Conservation (phyloP, 31 red algal species). For the Odonthalia washingtoniensis region DNA sequence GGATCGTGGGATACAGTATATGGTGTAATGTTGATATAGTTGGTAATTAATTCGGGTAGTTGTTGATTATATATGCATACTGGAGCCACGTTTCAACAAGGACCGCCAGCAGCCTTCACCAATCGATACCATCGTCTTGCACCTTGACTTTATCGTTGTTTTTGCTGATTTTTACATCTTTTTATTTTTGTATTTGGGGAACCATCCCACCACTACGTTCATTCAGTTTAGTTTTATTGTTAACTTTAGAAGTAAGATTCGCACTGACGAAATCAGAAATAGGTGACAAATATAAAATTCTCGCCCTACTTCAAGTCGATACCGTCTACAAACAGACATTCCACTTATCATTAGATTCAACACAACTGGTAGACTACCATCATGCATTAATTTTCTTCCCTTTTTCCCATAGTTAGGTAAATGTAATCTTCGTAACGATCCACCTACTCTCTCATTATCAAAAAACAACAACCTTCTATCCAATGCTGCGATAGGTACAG, state of each 20-base stretch:
- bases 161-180: too few species aligned
- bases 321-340: not conserved
- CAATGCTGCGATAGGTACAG: constrained; percentile 58
- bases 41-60: too few species aligned
- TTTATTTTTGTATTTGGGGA: not conserved
- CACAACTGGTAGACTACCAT: constrained; percentile 4
- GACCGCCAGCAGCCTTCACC: too few species aligned
- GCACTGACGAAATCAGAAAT: constrained; percentile 71
- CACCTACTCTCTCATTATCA: constrained; percentile 71
- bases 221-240: not conserved
- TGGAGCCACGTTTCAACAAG: too few species aligned
- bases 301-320: constrained; percentile 72
- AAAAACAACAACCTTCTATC: constrained; percentile 52
- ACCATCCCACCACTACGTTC: too few species aligned
- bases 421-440: constrained; percentile 59
- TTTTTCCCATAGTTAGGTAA: constrained; percentile 27
- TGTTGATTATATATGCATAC: too few species aligned
- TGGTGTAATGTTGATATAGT: too few species aligned
- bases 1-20: too few species aligned
- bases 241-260: not conserved
- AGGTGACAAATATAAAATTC: constrained; percentile 73
- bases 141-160: too few species aligned
- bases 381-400: constrained; percentile 3
- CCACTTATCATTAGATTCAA: not conserved
- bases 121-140: too few species aligned